Evolutionary conservation across 345 rosid genomes (phyloP).

Genomic region (Ceriops decandra): DNA sequence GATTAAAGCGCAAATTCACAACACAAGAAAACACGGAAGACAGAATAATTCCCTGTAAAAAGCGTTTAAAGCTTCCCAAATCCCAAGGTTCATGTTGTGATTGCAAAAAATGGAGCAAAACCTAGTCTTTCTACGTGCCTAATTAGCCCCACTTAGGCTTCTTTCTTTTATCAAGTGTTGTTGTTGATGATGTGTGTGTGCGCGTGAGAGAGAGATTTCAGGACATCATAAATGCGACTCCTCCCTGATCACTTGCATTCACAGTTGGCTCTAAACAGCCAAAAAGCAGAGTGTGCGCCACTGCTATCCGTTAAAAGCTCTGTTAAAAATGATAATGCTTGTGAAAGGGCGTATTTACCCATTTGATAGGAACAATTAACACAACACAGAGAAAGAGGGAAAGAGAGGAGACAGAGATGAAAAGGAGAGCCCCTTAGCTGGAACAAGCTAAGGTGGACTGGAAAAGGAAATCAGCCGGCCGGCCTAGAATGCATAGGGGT

Average conservation of each 20-base stretch:
- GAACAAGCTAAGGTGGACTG: slow-evolving; percentile 26
- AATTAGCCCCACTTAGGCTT: slow-evolving; percentile 15
- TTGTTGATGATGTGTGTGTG: background rate
- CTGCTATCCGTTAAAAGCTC: slow-evolving; percentile 16
- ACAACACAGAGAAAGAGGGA: background rate
- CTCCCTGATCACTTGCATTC: background rate
- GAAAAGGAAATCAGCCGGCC: slow-evolving; percentile 56
- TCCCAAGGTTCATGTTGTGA: slow-evolving; percentile 32
- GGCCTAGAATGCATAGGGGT: slow-evolving; percentile 48
- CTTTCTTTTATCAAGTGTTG: background rate
- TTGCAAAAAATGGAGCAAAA: slow-evolving; percentile 20
- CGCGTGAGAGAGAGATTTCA: background rate
- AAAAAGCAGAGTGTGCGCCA: slow-evolving; percentile 3
- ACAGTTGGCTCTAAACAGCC: background rate
- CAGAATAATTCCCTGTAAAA: slow-evolving; percentile 7
- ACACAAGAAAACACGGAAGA: background rate
- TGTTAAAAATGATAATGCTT: slow-evolving; percentile 8
- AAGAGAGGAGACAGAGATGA: background rate
- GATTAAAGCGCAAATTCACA: background rate
- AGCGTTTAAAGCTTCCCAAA: slow-evolving; percentile 20
- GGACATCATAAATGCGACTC: background rate
- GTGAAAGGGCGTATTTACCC: slow-evolving; percentile 20
- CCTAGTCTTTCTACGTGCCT: slow-evolving; percentile 22
- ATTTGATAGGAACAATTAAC: slow-evolving; percentile 24
- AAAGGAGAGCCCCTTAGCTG: slow-evolving; percentile 27